Conservation (phyloP, 176 grass and related monocot species). For the Oryza coarctata region DNA sequence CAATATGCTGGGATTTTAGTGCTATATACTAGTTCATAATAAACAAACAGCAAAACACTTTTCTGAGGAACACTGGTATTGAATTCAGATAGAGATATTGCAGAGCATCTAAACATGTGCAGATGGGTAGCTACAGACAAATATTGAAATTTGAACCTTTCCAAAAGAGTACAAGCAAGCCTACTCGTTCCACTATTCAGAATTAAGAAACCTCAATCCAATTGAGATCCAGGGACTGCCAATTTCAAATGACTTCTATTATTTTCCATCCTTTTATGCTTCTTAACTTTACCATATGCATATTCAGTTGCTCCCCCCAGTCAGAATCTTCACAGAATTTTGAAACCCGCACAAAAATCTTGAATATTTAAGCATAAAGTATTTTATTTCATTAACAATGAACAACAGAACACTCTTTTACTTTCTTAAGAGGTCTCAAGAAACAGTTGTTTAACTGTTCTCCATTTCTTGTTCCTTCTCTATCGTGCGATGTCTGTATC, state of each 20-base stretch:
- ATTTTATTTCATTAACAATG: not conserved
- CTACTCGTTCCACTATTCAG: not conserved
- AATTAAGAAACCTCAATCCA: not conserved
- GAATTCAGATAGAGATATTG: not conserved
- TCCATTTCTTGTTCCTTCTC: not conserved
- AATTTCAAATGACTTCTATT: not conserved
- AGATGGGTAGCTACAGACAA: not conserved
- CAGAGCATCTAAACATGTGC: not conserved
- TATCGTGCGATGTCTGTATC: not conserved
- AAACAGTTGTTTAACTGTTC: not conserved
- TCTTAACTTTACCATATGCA: too few relatives aligned
- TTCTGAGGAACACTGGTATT: not conserved
- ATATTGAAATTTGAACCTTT: not conserved
- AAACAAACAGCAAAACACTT: not conserved
- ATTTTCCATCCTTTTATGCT: slow-evolving; percentile 12
- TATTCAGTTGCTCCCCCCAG: not conserved
- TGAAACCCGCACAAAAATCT: not conserved
- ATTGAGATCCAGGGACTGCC: not conserved
- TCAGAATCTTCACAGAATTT: slow-evolving; percentile 6
- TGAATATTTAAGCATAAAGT: not conserved
- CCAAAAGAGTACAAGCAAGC: not conserved
- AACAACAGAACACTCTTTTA: not conserved
- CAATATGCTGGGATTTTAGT: not conserved
- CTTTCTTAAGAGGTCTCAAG: not conserved
- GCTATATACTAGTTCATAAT: not conserved